These are phyloP conservation scores for Lachancea thermotolerans DNA, from an alignment of 805 yeast species.

Conservation along the genomic window DNA sequence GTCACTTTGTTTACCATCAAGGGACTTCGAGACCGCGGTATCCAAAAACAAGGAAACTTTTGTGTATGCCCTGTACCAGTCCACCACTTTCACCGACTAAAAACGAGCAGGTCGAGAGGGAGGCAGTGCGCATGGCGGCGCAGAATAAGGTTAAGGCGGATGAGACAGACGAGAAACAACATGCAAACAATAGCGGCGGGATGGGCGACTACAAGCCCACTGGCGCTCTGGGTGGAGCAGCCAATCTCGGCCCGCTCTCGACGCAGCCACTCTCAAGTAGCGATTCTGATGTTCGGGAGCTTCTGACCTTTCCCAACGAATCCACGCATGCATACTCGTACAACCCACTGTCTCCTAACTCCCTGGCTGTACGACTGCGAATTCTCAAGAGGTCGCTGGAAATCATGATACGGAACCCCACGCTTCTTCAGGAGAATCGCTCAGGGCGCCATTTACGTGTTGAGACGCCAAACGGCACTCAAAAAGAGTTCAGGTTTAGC, in stretches of 20 bases:
- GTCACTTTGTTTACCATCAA: no score
- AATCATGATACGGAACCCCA: conserved; percentile 59
- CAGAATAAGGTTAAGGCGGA: no score
- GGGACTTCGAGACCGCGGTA: no score
- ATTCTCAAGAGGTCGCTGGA: conserved; percentile 72
- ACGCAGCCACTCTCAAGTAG: conserved; percentile 4
- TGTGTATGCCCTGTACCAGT: no score
- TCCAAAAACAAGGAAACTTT: no score
- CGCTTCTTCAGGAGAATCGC: conserved; percentile 20
- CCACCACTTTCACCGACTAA: no score
- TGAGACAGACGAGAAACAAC: no score
- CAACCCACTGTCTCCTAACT: conserved; percentile 74
- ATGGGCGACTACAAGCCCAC: no score
- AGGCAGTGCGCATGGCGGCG: no score
- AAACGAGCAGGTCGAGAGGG: no score
- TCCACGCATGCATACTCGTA: conserved; percentile 82
- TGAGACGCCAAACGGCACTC: conserved; percentile 5
- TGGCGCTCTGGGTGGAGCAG: no score
- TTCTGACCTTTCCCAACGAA: conserved; percentile 63
- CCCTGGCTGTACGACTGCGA: conserved; percentile 65
- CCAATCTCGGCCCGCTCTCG: neutral
- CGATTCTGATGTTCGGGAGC: conserved; percentile 35
- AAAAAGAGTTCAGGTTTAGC: conserved; percentile 5
- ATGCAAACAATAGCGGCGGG: no score
- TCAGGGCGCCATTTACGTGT: conserved; percentile 1